These are phyloP conservation scores for Candida silvicultrix DNA, from an alignment of 805 yeast genomes.

Conservation along the genomic window DNA sequence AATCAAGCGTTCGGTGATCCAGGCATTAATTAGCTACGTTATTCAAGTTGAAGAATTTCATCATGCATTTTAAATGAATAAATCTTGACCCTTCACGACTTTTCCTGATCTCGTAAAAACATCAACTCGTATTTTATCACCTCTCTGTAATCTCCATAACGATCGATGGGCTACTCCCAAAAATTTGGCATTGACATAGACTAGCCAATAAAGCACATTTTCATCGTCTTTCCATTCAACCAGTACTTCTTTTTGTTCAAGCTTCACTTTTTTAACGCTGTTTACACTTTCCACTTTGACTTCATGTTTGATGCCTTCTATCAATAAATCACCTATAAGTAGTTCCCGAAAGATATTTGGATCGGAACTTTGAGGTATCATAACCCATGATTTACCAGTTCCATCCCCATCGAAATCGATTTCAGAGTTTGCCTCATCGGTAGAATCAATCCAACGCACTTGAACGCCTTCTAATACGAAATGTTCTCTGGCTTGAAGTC, in stretches of 20 bases:
- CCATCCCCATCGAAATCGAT: constrained; percentile 2
- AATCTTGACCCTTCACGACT: constrained; percentile 11
- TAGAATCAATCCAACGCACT: constrained; percentile 12
- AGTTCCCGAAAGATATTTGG: constrained; percentile 10
- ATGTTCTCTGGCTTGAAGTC: constrained; percentile 17
- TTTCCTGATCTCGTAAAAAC: constrained; percentile 16
- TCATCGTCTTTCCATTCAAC: constrained; percentile 19
- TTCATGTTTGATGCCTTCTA: constrained; percentile 6
- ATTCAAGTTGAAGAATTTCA: too few species aligned
- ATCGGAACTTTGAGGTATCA: constrained; percentile 15
- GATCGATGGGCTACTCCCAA: constrained; percentile 15
- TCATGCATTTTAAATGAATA: constrained; percentile 11
- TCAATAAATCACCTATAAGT: constrained; percentile 19
- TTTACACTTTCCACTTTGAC: background rate
- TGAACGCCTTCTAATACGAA: constrained; percentile 17
- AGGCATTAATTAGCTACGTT: too few species aligned
- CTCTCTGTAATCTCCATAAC: constrained; percentile 4
- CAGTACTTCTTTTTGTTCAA: constrained; percentile 8
- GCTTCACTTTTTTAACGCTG: constrained; percentile 1
- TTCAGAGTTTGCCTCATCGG: background rate
- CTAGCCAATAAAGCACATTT: constrained; percentile 22
- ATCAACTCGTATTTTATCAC: constrained; percentile 17
- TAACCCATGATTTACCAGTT: constrained; percentile 20
- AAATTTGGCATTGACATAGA: constrained; percentile 25
- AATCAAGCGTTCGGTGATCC: too few species aligned